Evolutionary conservation across 140 eudicot genomes (phyloP).

Genomic region (Bidens hawaiensis): DNA sequence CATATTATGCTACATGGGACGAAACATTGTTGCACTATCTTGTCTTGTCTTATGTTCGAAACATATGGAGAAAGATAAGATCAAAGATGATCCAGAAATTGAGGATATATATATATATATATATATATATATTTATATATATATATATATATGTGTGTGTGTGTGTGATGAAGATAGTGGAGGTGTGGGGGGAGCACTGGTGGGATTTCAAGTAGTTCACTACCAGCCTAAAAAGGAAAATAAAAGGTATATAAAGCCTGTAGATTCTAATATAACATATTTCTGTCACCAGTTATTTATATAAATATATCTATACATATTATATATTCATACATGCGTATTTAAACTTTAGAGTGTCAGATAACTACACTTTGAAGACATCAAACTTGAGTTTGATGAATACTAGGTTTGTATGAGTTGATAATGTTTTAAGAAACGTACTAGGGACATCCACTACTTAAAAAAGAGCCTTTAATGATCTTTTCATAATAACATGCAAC

Average conservation of each 20-base stretch:
- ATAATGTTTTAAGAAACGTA: no score
- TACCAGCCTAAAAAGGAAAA: slow-evolving; percentile 18
- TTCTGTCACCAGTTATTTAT: slow-evolving; percentile 4
- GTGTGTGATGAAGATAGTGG: no score
- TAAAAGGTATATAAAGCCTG: slow-evolving; percentile 3
- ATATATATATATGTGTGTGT: no score
- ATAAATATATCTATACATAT: no score
- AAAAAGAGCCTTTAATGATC: no score
- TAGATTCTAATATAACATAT: slow-evolving; percentile 9
- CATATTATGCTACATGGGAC: background rate
- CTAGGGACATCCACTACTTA: no score
- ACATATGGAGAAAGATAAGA: slow-evolving; percentile 14
- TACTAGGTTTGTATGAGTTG: slow-evolving; percentile 9
- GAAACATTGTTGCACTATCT: background rate
- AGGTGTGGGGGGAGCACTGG: slow-evolving; percentile 1
- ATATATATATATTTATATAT: no score
- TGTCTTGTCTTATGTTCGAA: slow-evolving; percentile 11
- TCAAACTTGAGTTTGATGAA: slow-evolving; percentile 12
- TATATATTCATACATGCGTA: background rate
- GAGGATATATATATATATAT: background rate
- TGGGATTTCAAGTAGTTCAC: slow-evolving; percentile 16
- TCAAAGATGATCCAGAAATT: slow-evolving; percentile 3
- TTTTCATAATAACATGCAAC: no score
- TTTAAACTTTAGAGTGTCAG: slow-evolving; percentile 1
- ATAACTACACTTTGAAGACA: background rate